Conservation (phyloP, 441 rosid genomes). For the Mallotus japonicus region DNA sequence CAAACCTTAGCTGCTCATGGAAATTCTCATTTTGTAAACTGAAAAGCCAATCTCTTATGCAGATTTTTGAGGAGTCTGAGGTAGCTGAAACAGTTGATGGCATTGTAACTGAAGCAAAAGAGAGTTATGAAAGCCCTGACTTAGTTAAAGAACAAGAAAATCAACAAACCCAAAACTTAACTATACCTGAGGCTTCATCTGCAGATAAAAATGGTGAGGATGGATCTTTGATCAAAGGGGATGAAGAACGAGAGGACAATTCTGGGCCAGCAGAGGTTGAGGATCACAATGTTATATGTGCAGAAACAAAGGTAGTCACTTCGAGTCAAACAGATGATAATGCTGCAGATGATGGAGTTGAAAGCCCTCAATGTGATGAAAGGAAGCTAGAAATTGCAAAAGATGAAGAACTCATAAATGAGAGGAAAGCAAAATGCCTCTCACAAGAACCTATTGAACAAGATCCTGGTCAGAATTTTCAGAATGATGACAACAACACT, state of each 20-base stretch:
- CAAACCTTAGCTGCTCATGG: not conserved
- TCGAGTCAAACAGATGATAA: not conserved
- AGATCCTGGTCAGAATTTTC: constrained; percentile 11
- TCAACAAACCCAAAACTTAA: not conserved
- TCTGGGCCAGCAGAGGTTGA: constrained; percentile 13
- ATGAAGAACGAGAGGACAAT: constrained; percentile 9
- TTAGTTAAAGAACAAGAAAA: not conserved
- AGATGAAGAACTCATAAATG: constrained; percentile 21
- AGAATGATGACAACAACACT: constrained; percentile 10
- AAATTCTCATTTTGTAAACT: not conserved
- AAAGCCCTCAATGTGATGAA: constrained; percentile 7
- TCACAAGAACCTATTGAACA: constrained; percentile 19
- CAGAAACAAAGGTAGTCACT: too few relatives aligned
- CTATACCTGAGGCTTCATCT: not conserved
- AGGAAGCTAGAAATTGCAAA: constrained; percentile 15
- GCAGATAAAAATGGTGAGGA: constrained; percentile 13
- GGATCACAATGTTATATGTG: not conserved
- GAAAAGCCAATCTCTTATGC: constrained; percentile 4
- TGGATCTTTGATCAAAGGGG: not conserved
- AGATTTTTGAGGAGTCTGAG: constrained; percentile 11
- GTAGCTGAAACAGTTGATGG: not conserved
- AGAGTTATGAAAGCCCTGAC: constrained; percentile 11
- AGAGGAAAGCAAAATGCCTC: constrained; percentile 12
- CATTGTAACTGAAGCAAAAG: constrained; percentile 11
- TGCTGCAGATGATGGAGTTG: constrained; percentile 17